Conservation (phyloP, 192 early-diverging fungal species). For the Podila epigama region DNA sequence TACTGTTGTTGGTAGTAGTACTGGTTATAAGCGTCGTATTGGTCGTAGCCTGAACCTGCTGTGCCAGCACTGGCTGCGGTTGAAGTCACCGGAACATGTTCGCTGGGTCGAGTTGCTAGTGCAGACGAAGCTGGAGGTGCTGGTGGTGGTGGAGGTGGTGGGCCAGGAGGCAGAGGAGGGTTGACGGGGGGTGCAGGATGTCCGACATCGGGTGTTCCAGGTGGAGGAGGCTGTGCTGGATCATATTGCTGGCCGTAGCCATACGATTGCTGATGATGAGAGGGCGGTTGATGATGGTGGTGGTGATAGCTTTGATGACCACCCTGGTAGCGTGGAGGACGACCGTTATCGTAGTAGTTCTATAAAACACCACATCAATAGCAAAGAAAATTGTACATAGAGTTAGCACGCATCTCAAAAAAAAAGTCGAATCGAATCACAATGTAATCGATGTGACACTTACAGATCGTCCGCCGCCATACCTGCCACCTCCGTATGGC, state of each 20-base stretch:
- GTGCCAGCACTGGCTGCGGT: conserved; percentile 10
- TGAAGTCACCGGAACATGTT: neutral
- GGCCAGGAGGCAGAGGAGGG: conserved; percentile 47
- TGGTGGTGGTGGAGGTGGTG: conserved; percentile 15
- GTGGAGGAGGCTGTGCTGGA: conserved; percentile 28
- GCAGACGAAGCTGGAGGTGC: conserved; percentile 10
- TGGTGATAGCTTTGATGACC: conserved; percentile 10
- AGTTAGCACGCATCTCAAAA: too few relatives aligned
- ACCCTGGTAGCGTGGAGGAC: neutral
- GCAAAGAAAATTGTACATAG: neutral
- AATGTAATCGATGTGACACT: neutral
- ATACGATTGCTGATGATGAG: conserved; percentile 22
- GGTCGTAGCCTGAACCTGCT: conserved; percentile 31
- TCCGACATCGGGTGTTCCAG: conserved; percentile 3
- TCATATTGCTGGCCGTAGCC: conserved; percentile 36
- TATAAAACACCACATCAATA: neutral
- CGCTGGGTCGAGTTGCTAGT: neutral
- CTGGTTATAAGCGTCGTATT: conserved; percentile 45
- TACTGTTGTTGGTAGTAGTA: conserved; percentile 49
- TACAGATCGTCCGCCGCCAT: conserved; percentile 34
- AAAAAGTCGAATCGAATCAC: neutral
- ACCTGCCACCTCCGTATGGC: conserved; percentile 27
- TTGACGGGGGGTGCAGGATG: conserved; percentile 23
- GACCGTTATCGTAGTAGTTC: conserved; percentile 6
- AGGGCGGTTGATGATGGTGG: conserved; percentile 26